phyloP scores from a whole-genome alignment of 345 rosid genomes.

The Limnanthes douglasii region DNA sequence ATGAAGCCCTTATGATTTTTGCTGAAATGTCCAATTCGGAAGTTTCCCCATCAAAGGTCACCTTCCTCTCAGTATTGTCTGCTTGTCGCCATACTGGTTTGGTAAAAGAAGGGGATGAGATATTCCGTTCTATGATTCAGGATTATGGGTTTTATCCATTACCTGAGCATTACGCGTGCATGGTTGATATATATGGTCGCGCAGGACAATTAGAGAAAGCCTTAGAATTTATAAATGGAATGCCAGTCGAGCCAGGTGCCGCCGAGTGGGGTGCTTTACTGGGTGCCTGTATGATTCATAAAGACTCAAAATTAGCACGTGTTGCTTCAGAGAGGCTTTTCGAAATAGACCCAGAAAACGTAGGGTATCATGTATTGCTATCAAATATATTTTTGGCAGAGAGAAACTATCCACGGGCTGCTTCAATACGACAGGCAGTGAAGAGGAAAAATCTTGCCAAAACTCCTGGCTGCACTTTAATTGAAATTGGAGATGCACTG shows the following conservation, averaged over 20 bases:
- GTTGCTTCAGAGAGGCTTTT: constrained; percentile 50
- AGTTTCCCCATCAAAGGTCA: constrained; percentile 36
- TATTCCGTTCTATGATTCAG: constrained; percentile 50
- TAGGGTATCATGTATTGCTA: constrained; percentile 51
- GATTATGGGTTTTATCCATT: constrained; percentile 38
- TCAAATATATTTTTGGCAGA: constrained; percentile 59
- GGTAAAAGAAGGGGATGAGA: constrained; percentile 48
- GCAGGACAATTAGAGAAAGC: constrained; percentile 63
- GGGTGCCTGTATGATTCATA: constrained; percentile 73
- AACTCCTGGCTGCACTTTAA: constrained; percentile 67
- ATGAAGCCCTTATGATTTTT: constrained; percentile 45
- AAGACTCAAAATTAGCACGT: constrained; percentile 44
- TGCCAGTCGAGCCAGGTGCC: constrained; percentile 47
- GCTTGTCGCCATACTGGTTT: constrained; percentile 85
- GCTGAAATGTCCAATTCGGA: constrained; percentile 35
- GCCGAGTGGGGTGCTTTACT: constrained; percentile 61
- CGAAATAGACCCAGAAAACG: constrained; percentile 50
- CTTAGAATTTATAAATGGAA: constrained; percentile 36
- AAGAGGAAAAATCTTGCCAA: constrained; percentile 43
- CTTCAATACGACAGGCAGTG: constrained; percentile 45
- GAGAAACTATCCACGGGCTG: constrained; percentile 54
- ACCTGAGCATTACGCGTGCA: constrained; percentile 60
- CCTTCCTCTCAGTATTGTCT: constrained; percentile 56
- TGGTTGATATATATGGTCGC: constrained; percentile 76
- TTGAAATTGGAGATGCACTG: constrained; percentile 48